A percentile compares a stretch with the other conserved stretches of the same genome.
Evolutionary conservation across 2,329 filamentous ascomycete genomes (phyloP).

Genomic region (Penicillium italicum): DNA sequence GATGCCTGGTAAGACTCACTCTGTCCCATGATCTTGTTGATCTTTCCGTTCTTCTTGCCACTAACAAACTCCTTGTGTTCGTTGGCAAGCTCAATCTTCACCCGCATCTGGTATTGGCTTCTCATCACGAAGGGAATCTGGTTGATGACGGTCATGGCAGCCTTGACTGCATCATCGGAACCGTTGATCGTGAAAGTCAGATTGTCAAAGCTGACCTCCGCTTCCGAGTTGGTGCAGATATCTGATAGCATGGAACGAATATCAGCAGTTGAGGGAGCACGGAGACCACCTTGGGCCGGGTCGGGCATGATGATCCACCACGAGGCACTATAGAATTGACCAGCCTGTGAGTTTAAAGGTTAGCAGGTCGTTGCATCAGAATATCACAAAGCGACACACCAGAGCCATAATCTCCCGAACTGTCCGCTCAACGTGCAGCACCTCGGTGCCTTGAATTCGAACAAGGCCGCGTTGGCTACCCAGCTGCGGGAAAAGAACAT

Average conservation of each 20-base stretch:
- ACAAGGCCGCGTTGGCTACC: conserved; percentile 81
- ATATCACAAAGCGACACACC: conserved; percentile 51
- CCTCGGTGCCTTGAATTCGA: conserved; percentile 87
- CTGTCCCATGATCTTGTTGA: conserved; percentile 99
- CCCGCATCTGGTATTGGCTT: conserved; percentile 85
- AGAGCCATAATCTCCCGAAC: conserved; percentile 94
- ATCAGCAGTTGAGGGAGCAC: conserved; percentile 61
- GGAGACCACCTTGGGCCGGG: conserved; percentile 56
- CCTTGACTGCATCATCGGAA: conserved; percentile 93
- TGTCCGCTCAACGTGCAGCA: conserved; percentile 89
- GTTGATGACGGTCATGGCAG: conserved; percentile 88
- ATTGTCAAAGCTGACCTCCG: conserved; percentile 92
- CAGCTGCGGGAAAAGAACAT: conserved; percentile 84
- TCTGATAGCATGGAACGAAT: conserved; percentile 88
- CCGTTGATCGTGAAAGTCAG: conserved; percentile 90
- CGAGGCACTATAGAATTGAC: conserved; percentile 94
- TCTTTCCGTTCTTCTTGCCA: conserved; percentile 99
- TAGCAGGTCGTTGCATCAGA: neutral
- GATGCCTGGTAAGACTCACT: conserved; percentile 52
- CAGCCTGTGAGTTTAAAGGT: conserved; percentile 56
- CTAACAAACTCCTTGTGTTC: conserved; percentile 99
- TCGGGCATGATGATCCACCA: conserved; percentile 90
- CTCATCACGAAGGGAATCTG: conserved; percentile 85
- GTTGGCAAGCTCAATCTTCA: conserved; percentile 98
- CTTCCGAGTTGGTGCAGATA: conserved; percentile 93